Conservation (phyloP, 177 flowering plant species). For the Telopea speciosissima region DNA sequence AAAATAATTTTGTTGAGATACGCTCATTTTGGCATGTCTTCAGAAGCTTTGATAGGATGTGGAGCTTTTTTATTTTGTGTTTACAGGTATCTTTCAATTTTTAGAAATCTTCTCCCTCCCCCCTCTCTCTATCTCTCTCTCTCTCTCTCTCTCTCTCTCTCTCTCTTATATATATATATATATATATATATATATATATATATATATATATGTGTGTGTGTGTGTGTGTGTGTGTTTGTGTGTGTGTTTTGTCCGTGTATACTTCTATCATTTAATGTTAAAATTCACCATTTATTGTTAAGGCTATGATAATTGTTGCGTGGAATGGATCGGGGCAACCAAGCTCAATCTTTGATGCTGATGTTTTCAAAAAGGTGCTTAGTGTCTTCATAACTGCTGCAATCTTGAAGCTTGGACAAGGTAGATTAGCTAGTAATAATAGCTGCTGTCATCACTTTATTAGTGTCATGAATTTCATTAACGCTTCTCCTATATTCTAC, state of each 20-base stretch:
- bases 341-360: conserved; percentile 41
- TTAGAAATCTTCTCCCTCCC: not conserved
- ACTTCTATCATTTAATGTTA: conserved; percentile 1
- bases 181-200: no score
- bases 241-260: not conserved
- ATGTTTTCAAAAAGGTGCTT: conserved; percentile 77
- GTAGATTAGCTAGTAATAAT: conserved; percentile 22
- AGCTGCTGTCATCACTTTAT: not conserved
- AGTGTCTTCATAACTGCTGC: conserved; percentile 95
- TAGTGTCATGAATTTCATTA: no score
- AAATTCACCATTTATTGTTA: conserved; percentile 3
- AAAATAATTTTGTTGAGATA: conserved; percentile 91
- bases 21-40: conserved; percentile 92
- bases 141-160: no score
- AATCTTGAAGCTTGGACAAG: conserved; percentile 90
- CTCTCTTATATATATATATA: no score
- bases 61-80: conserved; percentile 82
- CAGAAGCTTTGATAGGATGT: conserved; percentile 96
- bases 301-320: conserved; percentile 96
- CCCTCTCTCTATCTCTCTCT: not conserved
- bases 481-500: not conserved
- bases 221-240: no score
- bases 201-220: no score
- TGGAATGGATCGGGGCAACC: conserved; percentile 86
- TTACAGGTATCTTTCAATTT: conserved; percentile 54